These are phyloP conservation scores for Rhodotorula sp. DNA, from an alignment of 1,284 basidiomycete species.

Conservation along the genomic window DNA sequence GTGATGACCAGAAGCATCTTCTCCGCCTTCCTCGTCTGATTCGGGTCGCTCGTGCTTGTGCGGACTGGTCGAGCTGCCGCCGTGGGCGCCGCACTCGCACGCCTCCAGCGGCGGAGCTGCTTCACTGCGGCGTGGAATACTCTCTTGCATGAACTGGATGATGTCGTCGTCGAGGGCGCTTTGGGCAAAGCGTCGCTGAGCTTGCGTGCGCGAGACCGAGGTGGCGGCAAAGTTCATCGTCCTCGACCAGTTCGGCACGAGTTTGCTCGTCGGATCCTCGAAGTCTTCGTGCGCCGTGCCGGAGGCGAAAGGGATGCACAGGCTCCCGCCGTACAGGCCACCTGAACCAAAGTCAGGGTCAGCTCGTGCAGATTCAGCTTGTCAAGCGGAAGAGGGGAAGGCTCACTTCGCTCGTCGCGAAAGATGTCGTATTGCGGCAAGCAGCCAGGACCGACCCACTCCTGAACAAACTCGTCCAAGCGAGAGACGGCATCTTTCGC, in stretches of 20 bases:
- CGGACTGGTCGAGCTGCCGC: background rate
- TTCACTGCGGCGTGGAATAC: background rate
- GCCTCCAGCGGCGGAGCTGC: background rate
- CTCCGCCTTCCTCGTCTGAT: too few relatives aligned
- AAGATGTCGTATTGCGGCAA: conserved; percentile 7
- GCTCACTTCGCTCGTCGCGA: conserved; percentile 8
- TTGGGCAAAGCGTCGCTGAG: conserved; percentile 9
- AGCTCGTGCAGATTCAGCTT: background rate
- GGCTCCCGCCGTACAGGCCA: conserved; percentile 8
- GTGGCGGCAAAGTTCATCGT: conserved; percentile 2
- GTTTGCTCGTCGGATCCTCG: too few relatives aligned
- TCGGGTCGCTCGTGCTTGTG: background rate
- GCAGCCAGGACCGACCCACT: conserved; percentile 4
- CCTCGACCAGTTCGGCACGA: background rate
- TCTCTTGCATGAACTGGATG: background rate
- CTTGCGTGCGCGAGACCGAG: background rate
- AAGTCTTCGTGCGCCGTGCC: background rate
- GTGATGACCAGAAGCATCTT: background rate
- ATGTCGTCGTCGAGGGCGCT: conserved; percentile 3
- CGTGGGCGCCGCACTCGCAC: background rate
- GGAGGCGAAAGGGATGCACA: conserved; percentile 2
- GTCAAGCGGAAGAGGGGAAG: background rate
- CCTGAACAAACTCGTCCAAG: conserved; percentile 8
- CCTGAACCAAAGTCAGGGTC: background rate
- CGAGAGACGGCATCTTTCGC: conserved; percentile 2